Base-by-base conservation (phyloP, 2,329 filamentous ascomycete genomes). In the Zymoseptoria crescenta region DNA sequence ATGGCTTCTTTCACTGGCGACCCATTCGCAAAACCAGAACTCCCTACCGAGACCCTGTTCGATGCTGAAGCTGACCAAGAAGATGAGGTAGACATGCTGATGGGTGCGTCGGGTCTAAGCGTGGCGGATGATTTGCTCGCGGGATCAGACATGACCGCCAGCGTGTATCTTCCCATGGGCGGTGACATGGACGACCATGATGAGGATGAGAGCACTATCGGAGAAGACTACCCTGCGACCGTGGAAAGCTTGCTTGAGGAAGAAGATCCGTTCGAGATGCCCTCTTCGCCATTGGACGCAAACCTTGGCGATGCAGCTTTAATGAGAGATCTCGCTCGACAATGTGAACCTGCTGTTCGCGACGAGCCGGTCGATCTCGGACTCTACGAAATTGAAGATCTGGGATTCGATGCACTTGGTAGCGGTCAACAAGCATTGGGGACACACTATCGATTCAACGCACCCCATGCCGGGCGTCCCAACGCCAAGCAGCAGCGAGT, bases 1-100 rank as follows among this genome's bases (percentile, higher is more conserved):
- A 83, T 99, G 62, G 87, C 91, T 4, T 96, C 93, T 0, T 91
- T 99, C 65, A 89, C 89, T 6, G 89, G 89, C 1, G 89, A 96
- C 72, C 89, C 90, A 0, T 91, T 96, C 71, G 82, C 82, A 3
- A 80, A 72, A 57, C 74, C 59, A 77, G 81, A 85, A 84, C 62
- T 81, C 84, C 64, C 85, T 85, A 62, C 81, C 82, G 60, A 85
- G 85, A 68, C 66, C 4, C 57, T 73, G 5, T 73, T 73, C 54
- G 72, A 74, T 56, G 71, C 72, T 24, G 63, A 67, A 29, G 64
- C 65, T 10, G 21, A 59, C 13, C 61, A 64, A 8, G 68, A 69
- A 4, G 62, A 67, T 13, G 63, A 73, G 28, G n/a, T 55, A 6
- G 60, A 77, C 59, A 65, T 71, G 6, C 64, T 74, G 19, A 50